Base-by-base conservation (phyloP, 73 alveolate genomes). In the Paraurostyla sp. region DNA sequence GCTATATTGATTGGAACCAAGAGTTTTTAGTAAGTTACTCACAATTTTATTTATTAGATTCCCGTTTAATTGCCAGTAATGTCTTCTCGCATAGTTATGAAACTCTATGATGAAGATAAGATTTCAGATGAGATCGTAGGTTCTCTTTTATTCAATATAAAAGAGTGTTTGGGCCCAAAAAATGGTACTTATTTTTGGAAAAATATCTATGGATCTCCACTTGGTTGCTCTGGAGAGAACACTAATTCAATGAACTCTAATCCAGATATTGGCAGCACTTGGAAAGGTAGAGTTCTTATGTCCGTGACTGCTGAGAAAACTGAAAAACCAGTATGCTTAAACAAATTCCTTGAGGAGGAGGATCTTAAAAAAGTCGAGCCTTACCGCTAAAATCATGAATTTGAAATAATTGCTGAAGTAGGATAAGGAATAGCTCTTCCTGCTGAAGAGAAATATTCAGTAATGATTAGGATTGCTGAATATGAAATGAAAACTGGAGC, bases 221-320 rank as follows among this genome's bases (percentile, higher is more conserved):
- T 91, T 18, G 92, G 85, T 6, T 76, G 89, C 22, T 80, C 88
- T 59, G 86, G 90, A 23, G 80, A 91, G 25, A 83, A 80, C 81
- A 91, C 95, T 35, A 76, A 83, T 51, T 56, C 63, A 71, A 96
- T 96, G 99, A 96, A 96, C 85, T 78, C 60, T 48, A 89, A 93
- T 78, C 97, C 98, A 56, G 97, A 92, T 73, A 71, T 94, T 3
- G 99, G 97, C 54, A 65, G 95, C 22, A 76, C 82, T 65, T 96
- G 99, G 99, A 96, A 94, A 85, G 99, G 99, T 49, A 80, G 99
- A 86, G 71, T 96, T 33, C 89, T 93, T 48, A 73, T 94, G 91
- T 52, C 91, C 62, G 87, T 86, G 3, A 58, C 52, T 0, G 88
- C 85, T 13, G 89, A 86, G 51, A 75, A 86, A 59, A 86, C 93